Base-by-base conservation (phyloP, 345 rosid genomes). In the Trapa bicornis region DNA sequence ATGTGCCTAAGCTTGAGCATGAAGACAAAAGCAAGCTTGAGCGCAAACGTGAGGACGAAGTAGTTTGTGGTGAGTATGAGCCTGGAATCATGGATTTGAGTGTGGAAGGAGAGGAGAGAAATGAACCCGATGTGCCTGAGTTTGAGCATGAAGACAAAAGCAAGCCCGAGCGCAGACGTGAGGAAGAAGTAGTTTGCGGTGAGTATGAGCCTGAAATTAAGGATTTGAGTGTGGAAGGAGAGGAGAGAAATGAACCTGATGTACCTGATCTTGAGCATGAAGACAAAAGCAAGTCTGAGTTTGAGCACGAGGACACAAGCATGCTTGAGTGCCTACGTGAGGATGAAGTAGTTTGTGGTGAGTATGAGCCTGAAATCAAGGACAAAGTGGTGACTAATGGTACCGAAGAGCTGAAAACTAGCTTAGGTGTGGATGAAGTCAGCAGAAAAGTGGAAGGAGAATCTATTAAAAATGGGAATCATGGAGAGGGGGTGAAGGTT, bases 371-470 rank as follows among this genome's bases (percentile, higher is more conserved):
- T 57, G 78, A 70, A 43, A 52, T 48, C 47, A 80, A 71, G 76
- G 76, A 71, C 63, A 72, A 68, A 70, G 72, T 56, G 37, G 70
- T 71, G 33, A 65, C 61, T 36, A 72, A 77, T 8, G 68, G 67
- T 29, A 67, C 56, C 8, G 69, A 53, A 15, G 76, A 75, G 66
- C 70, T 68, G 43, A 72, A 67, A 5, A 65, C 70, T 38, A 48
- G 14, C 36, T 41, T 70, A 43, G 76, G 37, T 47, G 39, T 65
- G 22, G 67, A 53, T 16, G 61, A 65, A 67, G 54, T 53, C 57
- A 69, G 63, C 58, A 77, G 73, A 67, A 76, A 75, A 66, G 72
- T 67, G 6, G 81, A 81, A 61, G 83, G 67, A 50, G 79, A 76
- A 70, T 73, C 58, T 41, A 57, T 68, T 41, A 74, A 75, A 72